Evolutionary conservation across 371 early-diverging fungal species (phyloP), one percentile per base, ranked within the genome.

Genomic region (Syncephalastrum racemosum): DNA sequence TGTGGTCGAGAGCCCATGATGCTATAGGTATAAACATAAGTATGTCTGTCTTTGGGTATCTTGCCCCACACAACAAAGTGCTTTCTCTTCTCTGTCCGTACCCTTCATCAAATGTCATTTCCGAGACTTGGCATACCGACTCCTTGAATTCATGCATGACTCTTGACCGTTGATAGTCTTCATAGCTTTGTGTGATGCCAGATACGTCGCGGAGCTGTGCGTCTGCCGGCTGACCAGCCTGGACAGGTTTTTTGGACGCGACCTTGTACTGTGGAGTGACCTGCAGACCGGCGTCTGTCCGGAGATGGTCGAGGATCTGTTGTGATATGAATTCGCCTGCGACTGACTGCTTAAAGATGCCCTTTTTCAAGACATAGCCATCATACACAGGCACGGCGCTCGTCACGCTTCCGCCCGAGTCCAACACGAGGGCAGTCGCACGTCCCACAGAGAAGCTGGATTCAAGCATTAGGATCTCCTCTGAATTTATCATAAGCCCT

Each of bases 371-470:
- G 4, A 93, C 92, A 67, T 90, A 96, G 27, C 99, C 99, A 60
- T 98, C 99, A 63, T 85, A 90, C 0, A 98, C 97, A 16, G 99
- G 97, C 0, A 92, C 90, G 4, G 89, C 96, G 62, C 91, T 91
- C 3, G 96, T 92, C 51, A 74, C 75, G 25, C 87, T 81, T 55
- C 87, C 94, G 12, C 99, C 99, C 13, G 91, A 90, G 64, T 97
- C 97, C 50, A 98, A 66, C 25, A 98, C 95, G 31, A 98, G 77
- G 10, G 89, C 95, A 12, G 94, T 92, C 15, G 92, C 81, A 53
- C 85, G 76, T 42, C 99, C 99, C 0, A 92, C 82, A 6, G 97
- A 90, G 62, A 96, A 98, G 36, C 86, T 93, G 63, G 19, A n/a
- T 18, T 45, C 1, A n/a, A 45, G 23, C 62, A 39, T 39, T 47